phyloP scores from a whole-genome alignment of 2,329 filamentous ascomycete species.

The Neofusicoccum sp. region DNA sequence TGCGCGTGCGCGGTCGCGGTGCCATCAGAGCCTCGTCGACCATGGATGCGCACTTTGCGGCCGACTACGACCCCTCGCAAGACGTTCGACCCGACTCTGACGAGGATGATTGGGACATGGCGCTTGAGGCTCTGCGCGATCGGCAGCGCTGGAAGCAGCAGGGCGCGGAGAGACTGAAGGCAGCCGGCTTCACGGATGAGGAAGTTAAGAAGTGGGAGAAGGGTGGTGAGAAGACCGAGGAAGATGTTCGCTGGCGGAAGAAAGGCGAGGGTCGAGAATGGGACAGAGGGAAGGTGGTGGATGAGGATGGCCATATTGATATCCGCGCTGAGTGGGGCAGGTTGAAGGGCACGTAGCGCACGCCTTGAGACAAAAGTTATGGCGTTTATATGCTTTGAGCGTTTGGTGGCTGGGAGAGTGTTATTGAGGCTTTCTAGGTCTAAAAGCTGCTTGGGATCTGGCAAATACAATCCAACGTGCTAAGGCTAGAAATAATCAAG shows the following conservation, averaged over 20 bases:
- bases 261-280: slow-evolving; percentile 68
- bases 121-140: slow-evolving; percentile 76
- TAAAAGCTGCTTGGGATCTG: too few species aligned
- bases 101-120: slow-evolving; percentile 74
- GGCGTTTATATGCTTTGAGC: neutral
- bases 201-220: slow-evolving; percentile 74
- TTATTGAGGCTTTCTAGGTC: too few species aligned
- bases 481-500: too few species aligned
- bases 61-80: slow-evolving; percentile 61
- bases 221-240: slow-evolving; percentile 62
- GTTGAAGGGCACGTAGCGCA: slow-evolving; percentile 19
- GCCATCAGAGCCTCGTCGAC: slow-evolving; percentile 61
- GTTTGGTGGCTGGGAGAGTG: too few species aligned
- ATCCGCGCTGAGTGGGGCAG: slow-evolving; percentile 52
- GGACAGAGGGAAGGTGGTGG: slow-evolving; percentile 66
- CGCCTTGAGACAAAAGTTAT: neutral
- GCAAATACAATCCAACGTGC: too few species aligned
- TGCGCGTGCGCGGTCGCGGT: slow-evolving; percentile 71
- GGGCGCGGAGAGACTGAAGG: slow-evolving; percentile 73
- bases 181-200: slow-evolving; percentile 76
- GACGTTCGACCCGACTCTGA: slow-evolving; percentile 56
- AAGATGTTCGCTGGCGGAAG: slow-evolving; percentile 73
- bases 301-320: slow-evolving; percentile 57
- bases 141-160: slow-evolving; percentile 76
- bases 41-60: slow-evolving; percentile 80